Base-by-base conservation (phyloP, 2,329 filamentous ascomycete genomes). In the Talaromyces sp. region DNA sequence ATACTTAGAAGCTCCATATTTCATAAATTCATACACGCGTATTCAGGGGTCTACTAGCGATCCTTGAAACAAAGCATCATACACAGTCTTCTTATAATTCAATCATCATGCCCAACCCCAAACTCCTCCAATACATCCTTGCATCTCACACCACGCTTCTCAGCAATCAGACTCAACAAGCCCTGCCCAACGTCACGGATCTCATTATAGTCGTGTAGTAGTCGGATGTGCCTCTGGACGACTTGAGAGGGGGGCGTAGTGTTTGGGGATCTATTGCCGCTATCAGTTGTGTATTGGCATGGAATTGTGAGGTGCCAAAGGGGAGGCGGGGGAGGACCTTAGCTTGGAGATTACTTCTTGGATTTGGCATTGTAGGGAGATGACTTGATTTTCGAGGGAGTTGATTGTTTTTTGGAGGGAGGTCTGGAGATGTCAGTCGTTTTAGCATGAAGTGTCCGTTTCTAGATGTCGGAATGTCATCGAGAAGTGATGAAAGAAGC, bases 121-220 rank as follows among this genome's bases (percentile, higher is more conserved):
- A 77, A 81, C 62, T 80, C 78, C 65, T 67, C 70, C 63, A 78
- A 74, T 35, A 81, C 74, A 33, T 80, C 78, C 27, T 74, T 68
- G 62, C 86, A 81, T 64, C 85, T 79, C 52, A 86, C 81, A 9
- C 87, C 87, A 49, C 87, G 78, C 67, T 84, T 81, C 66, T 91
- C 89, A 3, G 89, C 89, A 73, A 91, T 86, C 70, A 91, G 75
- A 0, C 87, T 87, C 76, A 90, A 83, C 35, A 91, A 72, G 0
- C 87, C 88, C 71, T 87, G 84, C 0, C 85, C 89, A 8, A 89
- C 80, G 73, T 91, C 89, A 68, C 88, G 87, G 70, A 90, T 86
- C 73, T 90, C 88, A 70, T 91, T 91, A 76, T 91, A 91, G 65
- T 85, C 80, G 68, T 90, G 88, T 37, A 91, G 79, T 3, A 88